Evolutionary conservation across 768 basidiomycete genomes (phyloP).

Genomic region (Boletus bicolor): DNA sequence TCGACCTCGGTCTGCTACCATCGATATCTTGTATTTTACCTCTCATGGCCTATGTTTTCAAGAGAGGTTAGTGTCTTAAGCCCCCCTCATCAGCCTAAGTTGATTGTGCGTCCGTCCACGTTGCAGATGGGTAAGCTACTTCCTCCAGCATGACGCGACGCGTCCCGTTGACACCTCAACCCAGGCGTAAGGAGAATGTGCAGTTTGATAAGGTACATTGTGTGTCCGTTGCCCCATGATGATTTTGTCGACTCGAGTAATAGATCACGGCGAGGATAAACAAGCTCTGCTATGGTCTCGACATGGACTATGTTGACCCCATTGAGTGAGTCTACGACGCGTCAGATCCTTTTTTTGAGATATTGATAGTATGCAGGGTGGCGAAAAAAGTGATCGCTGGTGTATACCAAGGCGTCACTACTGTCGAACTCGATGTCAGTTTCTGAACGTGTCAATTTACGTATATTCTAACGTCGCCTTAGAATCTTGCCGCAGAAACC

Average conservation of each 20-base stretch:
- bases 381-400: slow-evolving; percentile 91
- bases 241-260: slow-evolving; percentile 14
- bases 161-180: slow-evolving; percentile 17
- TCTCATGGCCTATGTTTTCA: slow-evolving; percentile 51
- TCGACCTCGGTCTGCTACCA: slow-evolving; percentile 4
- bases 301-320: slow-evolving; percentile 87
- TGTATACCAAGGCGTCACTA: slow-evolving; percentile 94
- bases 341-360: neutral
- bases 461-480: slow-evolving; percentile 2
- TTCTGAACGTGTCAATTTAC: neutral
- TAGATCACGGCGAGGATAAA: slow-evolving; percentile 85
- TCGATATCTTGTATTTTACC: slow-evolving; percentile 2
- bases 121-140: slow-evolving; percentile 45
- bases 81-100: neutral
- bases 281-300: slow-evolving; percentile 95
- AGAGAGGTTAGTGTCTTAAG: slow-evolving; percentile 44
- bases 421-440: slow-evolving; percentile 92
- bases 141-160: slow-evolving; percentile 18
- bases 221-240: slow-evolving; percentile 5
- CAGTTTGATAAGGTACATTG: slow-evolving; percentile 83
- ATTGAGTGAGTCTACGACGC: slow-evolving; percentile 56
- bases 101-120: slow-evolving; percentile 8
- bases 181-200: slow-evolving; percentile 84
- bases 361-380: slow-evolving; percentile 46
- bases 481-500: slow-evolving; percentile 97